Percentiles rank a stretch among this genome's conserved stretches.
These are phyloP conservation scores for Purshia tridentata DNA, from an alignment of 306 rosid species.

Conservation along the genomic window DNA sequence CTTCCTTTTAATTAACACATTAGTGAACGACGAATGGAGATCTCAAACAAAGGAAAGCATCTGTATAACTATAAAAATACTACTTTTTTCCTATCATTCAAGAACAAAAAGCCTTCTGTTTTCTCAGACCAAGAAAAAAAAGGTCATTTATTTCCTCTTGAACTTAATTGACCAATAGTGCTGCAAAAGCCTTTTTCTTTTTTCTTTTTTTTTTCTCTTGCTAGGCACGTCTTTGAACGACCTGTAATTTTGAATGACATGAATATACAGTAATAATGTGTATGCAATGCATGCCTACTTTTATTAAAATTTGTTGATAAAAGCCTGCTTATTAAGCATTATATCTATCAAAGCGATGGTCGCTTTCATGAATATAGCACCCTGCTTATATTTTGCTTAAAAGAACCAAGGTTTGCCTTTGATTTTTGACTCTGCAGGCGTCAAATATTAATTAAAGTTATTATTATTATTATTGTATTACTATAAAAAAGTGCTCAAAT, in stretches of 20 bases:
- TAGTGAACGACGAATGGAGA: neutral
- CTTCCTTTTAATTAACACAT: slow-evolving; percentile 9
- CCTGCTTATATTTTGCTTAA: neutral
- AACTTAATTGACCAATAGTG: neutral
- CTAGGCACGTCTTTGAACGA: neutral
- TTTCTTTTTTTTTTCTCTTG: neutral
- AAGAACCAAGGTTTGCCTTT: neutral
- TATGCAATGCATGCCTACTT: neutral
- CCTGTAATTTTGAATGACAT: neutral
- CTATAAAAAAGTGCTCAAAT: neutral
- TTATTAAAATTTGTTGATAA: slow-evolving; percentile 12
- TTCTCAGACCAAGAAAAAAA: neutral
- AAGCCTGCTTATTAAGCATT: slow-evolving; percentile 4
- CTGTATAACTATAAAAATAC: too few relatives aligned
- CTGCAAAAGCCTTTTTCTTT: neutral
- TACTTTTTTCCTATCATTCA: too few relatives aligned
- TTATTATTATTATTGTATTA: too few relatives aligned
- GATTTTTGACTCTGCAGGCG: neutral
- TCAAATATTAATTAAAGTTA: too few relatives aligned
- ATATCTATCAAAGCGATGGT: neutral
- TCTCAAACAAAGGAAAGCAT: neutral
- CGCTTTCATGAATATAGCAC: neutral
- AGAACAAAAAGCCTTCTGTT: too few relatives aligned
- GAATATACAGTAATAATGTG: neutral
- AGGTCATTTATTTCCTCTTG: neutral